Evolutionary conservation across 2,329 filamentous ascomycete species (phyloP).

Genomic region (Ceratocystis cubensis): DNA sequence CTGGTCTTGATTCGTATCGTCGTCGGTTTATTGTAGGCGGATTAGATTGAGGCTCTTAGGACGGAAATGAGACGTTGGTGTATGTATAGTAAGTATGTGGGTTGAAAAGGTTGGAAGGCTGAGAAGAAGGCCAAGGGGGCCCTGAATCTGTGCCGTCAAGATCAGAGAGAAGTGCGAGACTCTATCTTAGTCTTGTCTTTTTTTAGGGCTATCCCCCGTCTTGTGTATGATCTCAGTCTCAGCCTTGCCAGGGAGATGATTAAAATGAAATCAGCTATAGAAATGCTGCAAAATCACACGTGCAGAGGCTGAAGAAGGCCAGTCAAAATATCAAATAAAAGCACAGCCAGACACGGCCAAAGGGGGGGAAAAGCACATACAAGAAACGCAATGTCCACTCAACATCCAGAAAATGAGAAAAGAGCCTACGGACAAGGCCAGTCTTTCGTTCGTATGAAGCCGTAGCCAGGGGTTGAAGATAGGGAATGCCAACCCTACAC

Average conservation of each 20-base stretch:
- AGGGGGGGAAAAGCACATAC: background rate
- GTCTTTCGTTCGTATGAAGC: no score
- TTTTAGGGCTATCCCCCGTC: no score
- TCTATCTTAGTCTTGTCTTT: no score
- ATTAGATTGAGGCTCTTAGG: background rate
- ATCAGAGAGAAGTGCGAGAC: no score
- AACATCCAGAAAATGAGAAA: background rate
- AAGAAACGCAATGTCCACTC: slow-evolving; percentile 5
- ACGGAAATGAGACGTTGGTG: no score
- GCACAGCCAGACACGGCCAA: background rate
- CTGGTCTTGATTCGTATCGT: background rate
- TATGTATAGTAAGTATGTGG: no score
- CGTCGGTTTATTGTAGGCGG: background rate
- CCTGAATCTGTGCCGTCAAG: no score
- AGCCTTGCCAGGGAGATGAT: background rate
- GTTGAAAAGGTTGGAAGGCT: no score
- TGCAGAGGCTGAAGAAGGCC: background rate
- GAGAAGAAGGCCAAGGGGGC: no score
- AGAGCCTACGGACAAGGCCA: background rate
- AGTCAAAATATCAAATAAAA: background rate
- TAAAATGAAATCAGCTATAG: background rate
- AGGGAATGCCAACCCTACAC: no score
- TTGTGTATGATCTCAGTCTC: background rate
- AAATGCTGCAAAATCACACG: background rate
- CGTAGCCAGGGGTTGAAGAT: no score